Evolutionary conservation across 805 yeast genomes (phyloP).

Genomic region (Cyberlindnera veronae): DNA sequence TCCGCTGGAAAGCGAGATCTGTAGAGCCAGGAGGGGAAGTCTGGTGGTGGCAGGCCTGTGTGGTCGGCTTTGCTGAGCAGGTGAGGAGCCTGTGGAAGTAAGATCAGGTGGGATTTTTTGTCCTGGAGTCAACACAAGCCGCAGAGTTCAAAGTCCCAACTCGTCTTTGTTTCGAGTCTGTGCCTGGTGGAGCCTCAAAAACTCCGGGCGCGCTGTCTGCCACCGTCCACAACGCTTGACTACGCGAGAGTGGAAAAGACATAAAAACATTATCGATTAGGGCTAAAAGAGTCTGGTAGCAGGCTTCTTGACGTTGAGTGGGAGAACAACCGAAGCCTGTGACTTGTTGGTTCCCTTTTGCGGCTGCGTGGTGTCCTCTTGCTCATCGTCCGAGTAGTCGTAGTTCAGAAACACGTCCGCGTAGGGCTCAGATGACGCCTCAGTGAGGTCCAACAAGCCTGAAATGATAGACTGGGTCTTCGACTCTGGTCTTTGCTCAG

Average conservation of each 20-base stretch:
- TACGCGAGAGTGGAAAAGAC: neutral
- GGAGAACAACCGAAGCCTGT: neutral
- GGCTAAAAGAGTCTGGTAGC: constrained; percentile 1
- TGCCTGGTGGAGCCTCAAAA: constrained; percentile 6
- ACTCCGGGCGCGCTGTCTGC: neutral
- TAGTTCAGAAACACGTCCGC: constrained; percentile 25
- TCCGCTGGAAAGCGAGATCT: too few species aligned
- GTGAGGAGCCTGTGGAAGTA: too few species aligned
- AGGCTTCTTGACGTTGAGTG: neutral
- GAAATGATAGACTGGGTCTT: neutral
- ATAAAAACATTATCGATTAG: neutral
- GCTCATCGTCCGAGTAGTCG: constrained; percentile 18
- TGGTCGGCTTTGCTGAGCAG: too few species aligned
- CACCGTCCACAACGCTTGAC: neutral
- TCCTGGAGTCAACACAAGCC: too few species aligned
- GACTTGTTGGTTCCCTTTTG: neutral
- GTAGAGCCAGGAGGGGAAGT: too few species aligned
- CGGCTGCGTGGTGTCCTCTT: neutral
- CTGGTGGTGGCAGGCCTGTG: too few species aligned
- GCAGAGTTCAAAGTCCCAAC: too few species aligned
- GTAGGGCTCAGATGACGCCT: constrained; percentile 4
- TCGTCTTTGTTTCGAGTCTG: neutral
- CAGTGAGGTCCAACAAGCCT: neutral
- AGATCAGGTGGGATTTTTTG: too few species aligned
- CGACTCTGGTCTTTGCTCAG: neutral